A percentile compares a stretch with the other conserved stretches of the same genome.
These are phyloP conservation scores for Nosema granulosis DNA, from an alignment of 371 early-diverging fungal species.

Conservation along the genomic window DNA sequence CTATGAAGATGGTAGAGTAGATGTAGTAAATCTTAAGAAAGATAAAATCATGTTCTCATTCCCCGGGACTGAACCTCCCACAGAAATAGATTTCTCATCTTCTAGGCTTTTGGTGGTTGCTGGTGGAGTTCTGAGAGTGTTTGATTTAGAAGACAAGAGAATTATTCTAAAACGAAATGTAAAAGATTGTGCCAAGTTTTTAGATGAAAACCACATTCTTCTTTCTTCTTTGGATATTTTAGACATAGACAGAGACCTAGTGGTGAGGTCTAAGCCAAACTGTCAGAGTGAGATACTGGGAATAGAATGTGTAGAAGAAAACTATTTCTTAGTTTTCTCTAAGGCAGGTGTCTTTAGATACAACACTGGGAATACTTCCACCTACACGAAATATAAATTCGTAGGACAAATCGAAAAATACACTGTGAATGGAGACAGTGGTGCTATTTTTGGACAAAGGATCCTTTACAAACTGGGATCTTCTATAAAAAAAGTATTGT, in stretches of 20 bases:
- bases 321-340: not conserved
- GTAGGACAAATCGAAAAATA: not conserved
- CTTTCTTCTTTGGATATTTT: not conserved
- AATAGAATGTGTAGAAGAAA: not conserved
- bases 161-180: not conserved
- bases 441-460: not conserved
- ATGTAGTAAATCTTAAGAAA: slow-evolving; percentile 33
- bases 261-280: not conserved
- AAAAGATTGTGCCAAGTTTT: slow-evolving; percentile 3
- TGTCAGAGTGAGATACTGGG: not conserved
- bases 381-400: not conserved
- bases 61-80: not conserved
- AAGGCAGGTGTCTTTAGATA: not conserved
- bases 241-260: too few species aligned
- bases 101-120: slow-evolving; percentile 3
- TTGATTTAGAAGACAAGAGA: slow-evolving; percentile 26
- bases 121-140: not conserved
- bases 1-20: slow-evolving; percentile 17
- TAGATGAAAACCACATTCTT: slow-evolving; percentile 22
- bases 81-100: slow-evolving; percentile 20
- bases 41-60: slow-evolving; percentile 37
- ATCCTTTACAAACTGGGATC: not conserved
- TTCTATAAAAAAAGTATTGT: not conserved
- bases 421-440: not conserved
- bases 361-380: not conserved